Evolutionary conservation across 257 asterid species (phyloP).

Genomic region (Lycium ferocissimum): DNA sequence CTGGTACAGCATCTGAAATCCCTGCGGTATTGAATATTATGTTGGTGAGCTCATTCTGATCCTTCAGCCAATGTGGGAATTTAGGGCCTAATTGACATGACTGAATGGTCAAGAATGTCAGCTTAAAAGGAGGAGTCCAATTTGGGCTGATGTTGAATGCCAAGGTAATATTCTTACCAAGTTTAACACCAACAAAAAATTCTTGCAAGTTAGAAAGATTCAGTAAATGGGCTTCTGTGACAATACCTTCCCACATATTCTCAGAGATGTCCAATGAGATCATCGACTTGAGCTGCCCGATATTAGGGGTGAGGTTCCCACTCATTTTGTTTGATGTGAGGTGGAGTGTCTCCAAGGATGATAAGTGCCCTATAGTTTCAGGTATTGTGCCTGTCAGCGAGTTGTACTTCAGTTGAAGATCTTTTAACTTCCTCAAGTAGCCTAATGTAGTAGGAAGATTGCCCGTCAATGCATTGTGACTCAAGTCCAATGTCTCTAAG

Average conservation of each 20-base stretch:
- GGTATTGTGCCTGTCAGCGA: conserved; percentile 46
- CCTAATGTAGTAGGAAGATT: conserved; percentile 41
- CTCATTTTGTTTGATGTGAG: conserved; percentile 40
- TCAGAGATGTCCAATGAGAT: conserved; percentile 32
- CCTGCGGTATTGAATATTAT: conserved; percentile 36
- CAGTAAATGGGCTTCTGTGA: conserved; percentile 47
- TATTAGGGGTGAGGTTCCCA: conserved; percentile 39
- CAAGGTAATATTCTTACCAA: conserved; percentile 30
- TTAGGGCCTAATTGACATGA: conserved; percentile 44
- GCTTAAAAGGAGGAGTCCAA: conserved; percentile 45
- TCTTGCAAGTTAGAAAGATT: conserved; percentile 45
- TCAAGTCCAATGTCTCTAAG: conserved; percentile 35
- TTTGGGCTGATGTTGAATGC: conserved; percentile 39
- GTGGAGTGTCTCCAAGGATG: conserved; percentile 39
- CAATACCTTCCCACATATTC: conserved; percentile 43
- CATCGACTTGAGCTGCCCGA: conserved; percentile 45
- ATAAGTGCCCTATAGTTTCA: conserved; percentile 37
- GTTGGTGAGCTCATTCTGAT: conserved; percentile 38
- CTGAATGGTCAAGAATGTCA: conserved; percentile 36
- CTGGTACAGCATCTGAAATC: conserved; percentile 41
- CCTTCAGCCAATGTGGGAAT: conserved; percentile 40
- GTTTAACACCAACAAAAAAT: conserved; percentile 33
- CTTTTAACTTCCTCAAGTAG: conserved; percentile 30
- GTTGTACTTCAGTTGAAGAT: conserved; percentile 35
- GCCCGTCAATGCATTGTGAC: conserved; percentile 32